These are phyloP conservation scores for Boletus sp. DNA, from an alignment of 1,284 basidiomycete genomes.

Conservation along the genomic window DNA sequence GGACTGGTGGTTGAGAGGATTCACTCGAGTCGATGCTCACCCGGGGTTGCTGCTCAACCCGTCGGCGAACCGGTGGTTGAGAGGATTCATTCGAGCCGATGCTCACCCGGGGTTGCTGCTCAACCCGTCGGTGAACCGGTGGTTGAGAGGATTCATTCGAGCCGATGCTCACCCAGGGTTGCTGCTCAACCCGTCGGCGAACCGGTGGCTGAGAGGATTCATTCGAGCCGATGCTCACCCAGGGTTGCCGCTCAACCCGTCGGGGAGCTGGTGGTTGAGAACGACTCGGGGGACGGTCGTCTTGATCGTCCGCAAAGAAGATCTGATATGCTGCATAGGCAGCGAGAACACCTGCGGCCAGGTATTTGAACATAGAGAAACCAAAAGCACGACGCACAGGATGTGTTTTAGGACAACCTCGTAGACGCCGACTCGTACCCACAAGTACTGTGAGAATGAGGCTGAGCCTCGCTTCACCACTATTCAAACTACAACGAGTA, in stretches of 20 bases:
- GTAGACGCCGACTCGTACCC: not conserved
- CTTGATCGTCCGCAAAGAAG: conserved; percentile 8
- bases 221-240: not conserved
- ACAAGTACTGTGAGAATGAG: not conserved
- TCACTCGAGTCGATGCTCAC: not conserved
- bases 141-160: not conserved
- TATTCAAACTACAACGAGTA: conserved; percentile 8
- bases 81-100: not conserved
- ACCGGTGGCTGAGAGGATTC: not conserved
- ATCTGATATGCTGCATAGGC: conserved; percentile 8
- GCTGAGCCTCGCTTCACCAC: not conserved
- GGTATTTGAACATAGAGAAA: conserved; percentile 17
- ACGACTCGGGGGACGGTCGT: conserved; percentile 7
- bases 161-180: not conserved
- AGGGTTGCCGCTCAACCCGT: conserved; percentile 5
- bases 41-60: conserved; percentile 3
- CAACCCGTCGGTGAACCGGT: conserved; percentile 4
- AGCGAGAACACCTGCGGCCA: conserved; percentile 8
- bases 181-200: conserved; percentile 8
- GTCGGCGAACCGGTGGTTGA: conserved; percentile 1
- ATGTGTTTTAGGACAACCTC: not conserved
- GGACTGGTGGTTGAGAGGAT: not conserved
- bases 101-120: not conserved
- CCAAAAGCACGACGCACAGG: not conserved
- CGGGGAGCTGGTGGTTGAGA: not conserved